Percentiles rank a stretch among this genome's conserved stretches.
These are phyloP conservation scores for Verticillium albo-atrum DNA, from an alignment of 2,329 filamentous ascomycete genomes.

Conservation along the genomic window DNA sequence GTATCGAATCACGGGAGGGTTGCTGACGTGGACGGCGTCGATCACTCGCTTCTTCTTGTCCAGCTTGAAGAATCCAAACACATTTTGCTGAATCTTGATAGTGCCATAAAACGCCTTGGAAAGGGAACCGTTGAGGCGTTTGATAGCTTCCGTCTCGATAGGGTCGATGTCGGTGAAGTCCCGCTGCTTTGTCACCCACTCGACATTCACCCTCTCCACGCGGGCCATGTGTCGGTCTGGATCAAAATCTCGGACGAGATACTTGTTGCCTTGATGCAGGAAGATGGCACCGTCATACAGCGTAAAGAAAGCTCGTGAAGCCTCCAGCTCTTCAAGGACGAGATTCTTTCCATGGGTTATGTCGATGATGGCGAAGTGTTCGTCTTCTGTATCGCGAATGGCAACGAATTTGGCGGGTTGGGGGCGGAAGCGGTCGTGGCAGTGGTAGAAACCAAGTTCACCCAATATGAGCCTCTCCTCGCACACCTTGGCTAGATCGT, in stretches of 20 bases:
- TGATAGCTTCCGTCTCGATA: slow-evolving; percentile 83
- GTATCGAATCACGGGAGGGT: slow-evolving; percentile 80
- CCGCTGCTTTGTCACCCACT: slow-evolving; percentile 91
- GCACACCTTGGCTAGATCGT: slow-evolving; percentile 66
- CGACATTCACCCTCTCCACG: slow-evolving; percentile 83
- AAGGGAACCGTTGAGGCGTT: slow-evolving; percentile 57
- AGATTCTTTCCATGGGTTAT: slow-evolving; percentile 76
- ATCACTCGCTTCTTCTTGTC: slow-evolving; percentile 80
- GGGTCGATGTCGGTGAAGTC: slow-evolving; percentile 95
- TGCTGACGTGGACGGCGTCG: slow-evolving; percentile 89
- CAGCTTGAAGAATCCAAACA: slow-evolving; percentile 98
- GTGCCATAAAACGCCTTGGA: slow-evolving; percentile 78
- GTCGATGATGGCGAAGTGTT: slow-evolving; percentile 93
- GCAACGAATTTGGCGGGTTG: slow-evolving; percentile 77
- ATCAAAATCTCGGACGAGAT: slow-evolving; percentile 84
- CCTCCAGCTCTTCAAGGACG: slow-evolving; percentile 93
- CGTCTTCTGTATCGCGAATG: slow-evolving; percentile 82
- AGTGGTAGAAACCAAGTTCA: slow-evolving; percentile 80
- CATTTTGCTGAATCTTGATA: slow-evolving; percentile 80
- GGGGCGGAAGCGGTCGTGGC: slow-evolving; percentile 82
- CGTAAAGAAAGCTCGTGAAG: slow-evolving; percentile 89
- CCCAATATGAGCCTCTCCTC: slow-evolving; percentile 70
- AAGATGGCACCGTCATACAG: slow-evolving; percentile 97
- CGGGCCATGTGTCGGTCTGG: slow-evolving; percentile 78
- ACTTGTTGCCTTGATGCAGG: slow-evolving; percentile 90